Evolutionary conservation across 1,284 basidiomycete species (phyloP), one percentile per base, ranked within the genome.

Genomic region (Puccinia triticina): DNA sequence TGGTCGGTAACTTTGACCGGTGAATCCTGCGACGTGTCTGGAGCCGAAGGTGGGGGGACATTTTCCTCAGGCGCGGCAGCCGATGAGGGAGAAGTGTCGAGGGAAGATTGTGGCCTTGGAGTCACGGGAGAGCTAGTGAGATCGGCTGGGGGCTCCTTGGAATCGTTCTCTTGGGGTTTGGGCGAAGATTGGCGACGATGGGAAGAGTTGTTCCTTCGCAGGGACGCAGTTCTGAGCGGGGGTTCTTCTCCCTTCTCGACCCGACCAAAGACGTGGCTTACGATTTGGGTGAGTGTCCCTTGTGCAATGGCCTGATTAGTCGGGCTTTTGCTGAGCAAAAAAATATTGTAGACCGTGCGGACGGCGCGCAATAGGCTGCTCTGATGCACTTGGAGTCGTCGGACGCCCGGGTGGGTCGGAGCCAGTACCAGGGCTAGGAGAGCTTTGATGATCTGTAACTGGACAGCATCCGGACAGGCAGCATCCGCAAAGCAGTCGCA

Each of bases 281-380:
- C 94, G 92, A 98, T 98, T 87, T 98, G 96, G 0, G 94, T 95
- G 23, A 98, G 90, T 23, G 95, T 94, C 29, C 95, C 96, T 88
- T 98, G 96, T 12, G 96, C 96, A 40, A 98, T 94, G 88, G 94
- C 94, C 88, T 98, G 96, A 85, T 96, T 98, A 77, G 95, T 93
- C 5, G 92, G 91, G 85, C 96, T 94, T 50, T 91, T 90, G 84
- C 93, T 95, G 83, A 97, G 89, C 46, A 98, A 89, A 87, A 98
- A 98, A 82, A 98, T 92, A 86, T 98, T 98, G 88, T 98, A 98
- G 1, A 98, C 95, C 8, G 96, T 97, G 55, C 96, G 91, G 40
- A 98, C 93, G 40, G 96, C 94, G 87, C 96, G 96, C 84, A 98
- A 90, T 53, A 98, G 89, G 18, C 94, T 93, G 10, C 94, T 96